These are phyloP conservation scores for Trichophyton benhamiae DNA, from an alignment of 2,329 filamentous ascomycete species.

Conservation along the genomic window DNA sequence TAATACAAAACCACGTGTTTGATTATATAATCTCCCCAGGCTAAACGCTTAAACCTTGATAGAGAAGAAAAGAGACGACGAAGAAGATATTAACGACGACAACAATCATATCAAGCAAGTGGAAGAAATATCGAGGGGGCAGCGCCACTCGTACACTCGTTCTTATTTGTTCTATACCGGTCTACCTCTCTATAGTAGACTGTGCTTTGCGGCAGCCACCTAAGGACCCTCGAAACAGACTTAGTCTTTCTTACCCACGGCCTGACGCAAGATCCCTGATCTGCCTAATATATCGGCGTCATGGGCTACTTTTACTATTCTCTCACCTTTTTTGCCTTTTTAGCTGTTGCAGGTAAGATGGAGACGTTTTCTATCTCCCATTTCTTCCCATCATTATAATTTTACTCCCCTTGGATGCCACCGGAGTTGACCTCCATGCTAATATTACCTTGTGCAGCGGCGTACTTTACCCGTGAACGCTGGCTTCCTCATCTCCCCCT, in stretches of 20 bases:
- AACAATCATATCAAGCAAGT: no score
- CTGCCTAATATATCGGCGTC: slow-evolving; percentile 16
- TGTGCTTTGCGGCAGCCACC: not conserved
- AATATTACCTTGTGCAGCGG: slow-evolving; percentile 33
- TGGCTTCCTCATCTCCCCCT: slow-evolving; percentile 64
- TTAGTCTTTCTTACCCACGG: not conserved
- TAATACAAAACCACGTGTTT: not conserved
- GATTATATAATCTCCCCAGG: not conserved
- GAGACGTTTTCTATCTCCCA: not conserved
- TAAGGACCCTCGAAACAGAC: not conserved
- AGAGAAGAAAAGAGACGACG: not conserved
- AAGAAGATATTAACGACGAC: not conserved
- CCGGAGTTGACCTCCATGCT: not conserved
- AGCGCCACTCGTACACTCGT: not conserved
- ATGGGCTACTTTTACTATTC: slow-evolving; percentile 78
- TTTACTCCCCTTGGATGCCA: slow-evolving; percentile 1
- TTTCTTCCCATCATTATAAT: not conserved
- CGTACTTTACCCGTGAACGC: slow-evolving; percentile 66
- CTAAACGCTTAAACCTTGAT: not conserved
- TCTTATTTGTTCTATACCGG: not conserved
- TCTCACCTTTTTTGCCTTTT: slow-evolving; percentile 57
- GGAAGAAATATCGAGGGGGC: not conserved
- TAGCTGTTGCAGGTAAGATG: slow-evolving; percentile 55
- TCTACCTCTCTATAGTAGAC: not conserved
- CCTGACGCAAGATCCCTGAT: not conserved